These are phyloP conservation scores for Monosporascus sp. DNA, from an alignment of 2,329 filamentous ascomycete species.

Conservation along the genomic window DNA sequence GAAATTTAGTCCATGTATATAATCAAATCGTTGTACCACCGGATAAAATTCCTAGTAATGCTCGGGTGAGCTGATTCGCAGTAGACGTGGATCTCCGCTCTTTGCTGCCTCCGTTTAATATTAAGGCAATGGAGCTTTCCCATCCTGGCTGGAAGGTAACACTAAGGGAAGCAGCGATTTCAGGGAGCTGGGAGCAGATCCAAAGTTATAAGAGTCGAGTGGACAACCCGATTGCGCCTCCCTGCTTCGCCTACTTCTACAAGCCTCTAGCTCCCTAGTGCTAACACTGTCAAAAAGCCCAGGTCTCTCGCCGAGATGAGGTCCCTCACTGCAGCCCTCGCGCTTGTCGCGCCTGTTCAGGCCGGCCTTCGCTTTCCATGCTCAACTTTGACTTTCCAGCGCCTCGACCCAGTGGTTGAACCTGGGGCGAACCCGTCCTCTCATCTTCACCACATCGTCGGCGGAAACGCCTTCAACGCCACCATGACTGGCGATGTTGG, in stretches of 20 bases:
- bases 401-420: constrained; percentile 12
- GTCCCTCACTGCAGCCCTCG: constrained; percentile 3
- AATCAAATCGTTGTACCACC: constrained; percentile 7
- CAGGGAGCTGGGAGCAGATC: no score
- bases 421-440: constrained; percentile 10
- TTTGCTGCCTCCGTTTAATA: background rate
- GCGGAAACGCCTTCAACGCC: constrained; percentile 13
- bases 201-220: constrained; percentile 2
- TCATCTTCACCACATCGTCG: constrained; percentile 16
- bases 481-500: constrained; percentile 10
- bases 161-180: background rate
- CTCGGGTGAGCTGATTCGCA: constrained; percentile 8
- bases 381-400: constrained; percentile 11
- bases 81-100: constrained; percentile 1
- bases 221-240: background rate
- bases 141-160: background rate
- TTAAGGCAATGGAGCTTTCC: constrained; percentile 4
- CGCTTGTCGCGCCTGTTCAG: constrained; percentile 7
- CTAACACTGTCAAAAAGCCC: background rate
- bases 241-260: background rate
- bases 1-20: no score
- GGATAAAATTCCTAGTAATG: constrained; percentile 3
- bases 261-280: constrained; percentile 6
- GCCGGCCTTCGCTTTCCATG: constrained; percentile 14
- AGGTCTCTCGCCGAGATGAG: constrained; percentile 6